Percentiles rank a stretch among this genome's conserved stretches.
Conservation (phyloP, 1,139 yeast genomes). For the Zhuliangozyma blackwelliae region DNA sequence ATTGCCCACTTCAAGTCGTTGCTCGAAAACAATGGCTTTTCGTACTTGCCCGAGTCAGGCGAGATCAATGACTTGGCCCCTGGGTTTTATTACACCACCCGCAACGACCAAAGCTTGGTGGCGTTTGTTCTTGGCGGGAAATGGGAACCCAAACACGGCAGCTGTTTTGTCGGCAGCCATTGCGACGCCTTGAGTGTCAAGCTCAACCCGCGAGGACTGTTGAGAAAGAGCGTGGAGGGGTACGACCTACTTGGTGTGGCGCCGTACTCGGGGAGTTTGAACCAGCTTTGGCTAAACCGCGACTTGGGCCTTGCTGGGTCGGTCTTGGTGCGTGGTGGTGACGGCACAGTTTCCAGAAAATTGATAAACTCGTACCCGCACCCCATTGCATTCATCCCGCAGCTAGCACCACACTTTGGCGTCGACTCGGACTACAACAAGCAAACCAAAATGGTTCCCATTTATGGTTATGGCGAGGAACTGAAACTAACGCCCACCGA, state of each 20-base stretch:
- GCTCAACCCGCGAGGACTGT: constrained; percentile 43
- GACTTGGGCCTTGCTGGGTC: constrained; percentile 68
- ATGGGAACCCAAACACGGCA: constrained; percentile 56
- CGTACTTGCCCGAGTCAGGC: constrained; percentile 47
- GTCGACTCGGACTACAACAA: constrained; percentile 48
- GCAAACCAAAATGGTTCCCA: constrained; percentile 63
- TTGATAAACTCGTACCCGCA: constrained; percentile 56
- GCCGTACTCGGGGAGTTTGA: constrained; percentile 59
- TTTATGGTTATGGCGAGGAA: constrained; percentile 45
- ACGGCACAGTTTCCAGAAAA: constrained; percentile 30
- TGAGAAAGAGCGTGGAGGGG: constrained; percentile 45
- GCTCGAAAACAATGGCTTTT: constrained; percentile 49
- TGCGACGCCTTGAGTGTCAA: constrained; percentile 56
- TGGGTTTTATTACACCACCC: constrained; percentile 45
- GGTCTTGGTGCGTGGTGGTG: constrained; percentile 37
- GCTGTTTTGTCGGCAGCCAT: constrained; percentile 58
- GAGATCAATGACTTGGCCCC: constrained; percentile 32
- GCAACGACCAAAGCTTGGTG: constrained; percentile 52
- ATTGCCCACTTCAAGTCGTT: constrained; percentile 39
- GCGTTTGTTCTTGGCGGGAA: constrained; percentile 56
- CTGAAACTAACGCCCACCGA: constrained; percentile 32
- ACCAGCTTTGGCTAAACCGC: constrained; percentile 58
- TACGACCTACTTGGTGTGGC: constrained; percentile 64
- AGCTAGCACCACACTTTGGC: constrained; percentile 67
- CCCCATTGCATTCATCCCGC: constrained; percentile 63